Conservation (phyloP, 2,329 filamentous ascomycete species). For the Cladosporium sp. region DNA sequence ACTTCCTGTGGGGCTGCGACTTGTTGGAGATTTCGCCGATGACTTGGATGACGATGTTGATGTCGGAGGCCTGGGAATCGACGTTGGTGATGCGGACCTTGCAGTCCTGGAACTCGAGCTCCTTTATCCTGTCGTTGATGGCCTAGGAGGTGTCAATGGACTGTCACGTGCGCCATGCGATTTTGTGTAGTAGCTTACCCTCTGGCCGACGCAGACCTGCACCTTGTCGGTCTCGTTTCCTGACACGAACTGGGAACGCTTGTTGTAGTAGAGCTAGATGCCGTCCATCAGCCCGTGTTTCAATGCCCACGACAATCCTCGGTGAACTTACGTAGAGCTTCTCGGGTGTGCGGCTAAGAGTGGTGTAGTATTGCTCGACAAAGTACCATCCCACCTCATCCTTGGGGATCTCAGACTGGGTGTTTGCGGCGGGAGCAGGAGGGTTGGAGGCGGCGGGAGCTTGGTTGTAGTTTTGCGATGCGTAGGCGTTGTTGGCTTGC, state of each 20-base stretch:
- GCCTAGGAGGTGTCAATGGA: slow-evolving; percentile 53
- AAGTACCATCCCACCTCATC: slow-evolving; percentile 99
- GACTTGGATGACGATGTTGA: slow-evolving; percentile 95
- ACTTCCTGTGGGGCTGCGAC: slow-evolving; percentile 85
- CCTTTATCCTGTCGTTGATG: slow-evolving; percentile 92
- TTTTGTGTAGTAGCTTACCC: slow-evolving; percentile 57
- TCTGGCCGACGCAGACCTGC: slow-evolving; percentile 81
- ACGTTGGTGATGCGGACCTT: slow-evolving; percentile 98
- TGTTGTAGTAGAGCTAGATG: slow-evolving; percentile 82
- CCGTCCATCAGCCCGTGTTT: slow-evolving; percentile 2
- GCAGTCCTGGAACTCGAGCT: slow-evolving; percentile 92
- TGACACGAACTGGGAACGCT: slow-evolving; percentile 91
- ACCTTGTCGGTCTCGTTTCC: slow-evolving; percentile 88
- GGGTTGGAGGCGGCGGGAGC: slow-evolving; percentile 28
- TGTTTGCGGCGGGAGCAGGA: slow-evolving; percentile 25
- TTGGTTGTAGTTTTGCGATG: slow-evolving; percentile 28
- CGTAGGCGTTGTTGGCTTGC: slow-evolving; percentile 29
- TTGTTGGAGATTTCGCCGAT: slow-evolving; percentile 98
- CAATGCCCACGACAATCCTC: not conserved
- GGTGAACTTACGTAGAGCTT: slow-evolving; percentile 69
- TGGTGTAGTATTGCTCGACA: slow-evolving; percentile 99
- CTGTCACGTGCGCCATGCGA: not conserved
- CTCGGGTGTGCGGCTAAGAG: slow-evolving; percentile 88
- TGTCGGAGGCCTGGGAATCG: slow-evolving; percentile 87
- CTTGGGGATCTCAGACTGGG: slow-evolving; percentile 60